Evolutionary conservation across 2,329 filamentous ascomycete species (phyloP).

Genomic region (Hypoxylon sp.): DNA sequence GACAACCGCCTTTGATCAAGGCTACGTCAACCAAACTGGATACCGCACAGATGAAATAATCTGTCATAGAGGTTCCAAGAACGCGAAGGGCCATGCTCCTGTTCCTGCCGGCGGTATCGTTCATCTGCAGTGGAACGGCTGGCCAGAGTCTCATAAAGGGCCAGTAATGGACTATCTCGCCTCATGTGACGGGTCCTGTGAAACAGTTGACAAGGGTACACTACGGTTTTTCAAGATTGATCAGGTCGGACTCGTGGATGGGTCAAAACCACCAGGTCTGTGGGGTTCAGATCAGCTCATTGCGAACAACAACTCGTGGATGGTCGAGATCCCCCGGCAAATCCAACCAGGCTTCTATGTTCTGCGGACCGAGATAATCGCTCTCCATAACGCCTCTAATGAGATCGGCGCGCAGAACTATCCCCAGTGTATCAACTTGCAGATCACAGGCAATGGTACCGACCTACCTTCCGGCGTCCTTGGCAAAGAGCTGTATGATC

Average conservation of each 20-base stretch:
- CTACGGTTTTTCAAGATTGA: neutral
- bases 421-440: slow-evolving; percentile 71
- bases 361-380: slow-evolving; percentile 52
- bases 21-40: slow-evolving; percentile 59
- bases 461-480: slow-evolving; percentile 43
- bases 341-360: slow-evolving; percentile 66
- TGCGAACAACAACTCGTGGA: slow-evolving; percentile 65
- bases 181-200: neutral
- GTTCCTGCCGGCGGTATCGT: neutral
- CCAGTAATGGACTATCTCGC: neutral
- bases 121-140: neutral
- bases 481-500: slow-evolving; percentile 49
- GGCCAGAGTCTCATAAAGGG: neutral
- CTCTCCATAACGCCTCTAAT: slow-evolving; percentile 62
- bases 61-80: slow-evolving; percentile 56
- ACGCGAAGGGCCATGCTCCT: slow-evolving; percentile 46
- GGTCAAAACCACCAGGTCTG: slow-evolving; percentile 49
- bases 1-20: slow-evolving; percentile 56
- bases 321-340: slow-evolving; percentile 61
- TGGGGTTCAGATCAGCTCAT: slow-evolving; percentile 62
- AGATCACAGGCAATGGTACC: slow-evolving; percentile 65
- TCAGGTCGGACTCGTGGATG: slow-evolving; percentile 50
- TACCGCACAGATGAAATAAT: slow-evolving; percentile 57
- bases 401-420: slow-evolving; percentile 65
- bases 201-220: neutral